These are phyloP conservation scores for Silybum marianum DNA, from an alignment of 129 eudicot genomes.

Conservation along the genomic window DNA sequence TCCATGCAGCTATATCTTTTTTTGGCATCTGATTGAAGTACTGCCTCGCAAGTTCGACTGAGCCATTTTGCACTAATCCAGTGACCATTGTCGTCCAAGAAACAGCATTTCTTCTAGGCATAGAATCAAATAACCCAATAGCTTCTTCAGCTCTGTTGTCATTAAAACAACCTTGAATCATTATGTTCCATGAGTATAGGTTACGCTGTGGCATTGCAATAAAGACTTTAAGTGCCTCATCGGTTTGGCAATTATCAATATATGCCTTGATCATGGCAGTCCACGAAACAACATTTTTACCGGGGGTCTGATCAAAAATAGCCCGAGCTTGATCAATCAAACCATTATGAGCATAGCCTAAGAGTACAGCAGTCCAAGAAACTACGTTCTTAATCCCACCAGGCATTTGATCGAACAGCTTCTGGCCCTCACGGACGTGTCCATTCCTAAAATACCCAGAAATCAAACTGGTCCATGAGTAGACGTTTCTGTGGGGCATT, in stretches of 20 bases:
- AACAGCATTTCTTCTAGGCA: conserved; percentile 45
- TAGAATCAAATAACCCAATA: conserved; percentile 39
- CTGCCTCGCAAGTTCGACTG: conserved; percentile 37
- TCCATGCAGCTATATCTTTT: conserved; percentile 58
- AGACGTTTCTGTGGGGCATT: conserved; percentile 48
- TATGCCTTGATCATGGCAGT: conserved; percentile 58
- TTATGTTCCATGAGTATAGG: conserved; percentile 47
- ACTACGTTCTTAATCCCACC: conserved; percentile 47
- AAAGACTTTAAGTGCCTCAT: conserved; percentile 43
- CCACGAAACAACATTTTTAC: conserved; percentile 48
- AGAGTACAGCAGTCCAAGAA: conserved; percentile 47
- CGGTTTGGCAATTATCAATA: conserved; percentile 31
- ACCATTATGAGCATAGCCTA: conserved; percentile 51
- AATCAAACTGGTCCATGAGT: conserved; percentile 56
- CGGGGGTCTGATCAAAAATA: conserved; percentile 43
- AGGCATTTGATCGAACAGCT: conserved; percentile 45
- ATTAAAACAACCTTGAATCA: conserved; percentile 45
- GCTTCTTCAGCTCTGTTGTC: conserved; percentile 42
- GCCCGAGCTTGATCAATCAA: conserved; percentile 44
- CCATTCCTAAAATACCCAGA: conserved; percentile 52
- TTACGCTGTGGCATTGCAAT: conserved; percentile 46
- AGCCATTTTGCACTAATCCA: conserved; percentile 47
- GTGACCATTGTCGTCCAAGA: conserved; percentile 56
- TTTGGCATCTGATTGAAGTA: conserved; percentile 54
- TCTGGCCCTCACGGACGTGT: conserved; percentile 37